phyloP scores from a whole-genome alignment of 1,284 basidiomycete genomes.

The Apiotrichum brassicae region DNA sequence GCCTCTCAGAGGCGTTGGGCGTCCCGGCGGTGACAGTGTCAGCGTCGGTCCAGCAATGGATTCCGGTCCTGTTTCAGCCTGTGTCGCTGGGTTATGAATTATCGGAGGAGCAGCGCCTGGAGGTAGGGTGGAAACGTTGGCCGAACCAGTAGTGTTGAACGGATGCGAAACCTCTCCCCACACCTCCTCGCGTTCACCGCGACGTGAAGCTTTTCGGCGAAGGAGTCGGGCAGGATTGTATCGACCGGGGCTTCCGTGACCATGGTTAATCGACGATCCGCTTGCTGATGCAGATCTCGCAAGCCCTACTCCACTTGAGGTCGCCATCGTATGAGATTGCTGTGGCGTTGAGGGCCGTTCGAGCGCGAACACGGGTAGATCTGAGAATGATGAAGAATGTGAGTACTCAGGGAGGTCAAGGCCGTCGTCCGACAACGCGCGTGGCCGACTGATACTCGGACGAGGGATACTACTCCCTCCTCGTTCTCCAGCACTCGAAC shows the following conservation, averaged over 20 bases:
- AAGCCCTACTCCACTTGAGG: neutral
- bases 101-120: neutral
- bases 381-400: neutral
- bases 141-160: neutral
- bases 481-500: neutral
- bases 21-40: neutral
- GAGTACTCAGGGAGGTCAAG: neutral
- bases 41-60: neutral
- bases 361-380: neutral
- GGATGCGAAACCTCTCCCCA: neutral
- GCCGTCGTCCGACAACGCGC: neutral
- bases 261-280: neutral
- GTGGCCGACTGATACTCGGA: neutral
- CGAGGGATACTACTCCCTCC: neutral
- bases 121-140: neutral
- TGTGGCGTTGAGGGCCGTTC: neutral
- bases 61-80: too few species aligned
- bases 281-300: neutral
- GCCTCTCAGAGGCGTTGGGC: neutral
- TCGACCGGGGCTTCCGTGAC: neutral
- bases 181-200: neutral
- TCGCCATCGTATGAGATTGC: neutral
- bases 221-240: conserved; percentile 1
- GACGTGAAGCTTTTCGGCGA: neutral
- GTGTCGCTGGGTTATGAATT: neutral